phyloP scores from a whole-genome alignment of 768 basidiomycete species.

The Pleurotus sapidus region DNA sequence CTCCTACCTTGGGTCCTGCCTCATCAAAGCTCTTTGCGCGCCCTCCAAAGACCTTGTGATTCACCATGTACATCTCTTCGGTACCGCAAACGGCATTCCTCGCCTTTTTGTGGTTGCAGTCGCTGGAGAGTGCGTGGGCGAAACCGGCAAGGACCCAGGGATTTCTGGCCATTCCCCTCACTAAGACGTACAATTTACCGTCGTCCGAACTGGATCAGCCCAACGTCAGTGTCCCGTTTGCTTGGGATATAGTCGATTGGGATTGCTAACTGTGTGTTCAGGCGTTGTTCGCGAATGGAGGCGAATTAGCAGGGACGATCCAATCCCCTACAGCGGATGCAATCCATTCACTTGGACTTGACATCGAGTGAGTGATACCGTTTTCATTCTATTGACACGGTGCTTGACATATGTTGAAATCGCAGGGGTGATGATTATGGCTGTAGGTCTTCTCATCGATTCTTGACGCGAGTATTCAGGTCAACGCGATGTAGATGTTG shows the following conservation, averaged over 20 bases:
- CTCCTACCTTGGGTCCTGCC: not conserved
- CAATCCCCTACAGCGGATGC: not conserved
- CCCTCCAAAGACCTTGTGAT: not conserved
- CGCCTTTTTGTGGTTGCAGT: not conserved
- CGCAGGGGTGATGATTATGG: slow-evolving; percentile 42
- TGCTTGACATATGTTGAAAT: not conserved
- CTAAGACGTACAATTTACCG: not conserved
- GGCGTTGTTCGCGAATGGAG: not conserved
- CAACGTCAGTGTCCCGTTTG: not conserved
- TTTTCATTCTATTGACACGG: not conserved
- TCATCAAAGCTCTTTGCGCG: not conserved
- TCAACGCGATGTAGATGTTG: slow-evolving; percentile 28
- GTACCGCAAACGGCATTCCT: not conserved
- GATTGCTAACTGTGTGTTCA: not conserved
- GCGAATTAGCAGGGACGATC: not conserved
- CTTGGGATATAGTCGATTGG: not conserved
- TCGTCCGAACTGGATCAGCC: not conserved
- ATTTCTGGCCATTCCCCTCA: not conserved
- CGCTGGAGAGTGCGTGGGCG: not conserved
- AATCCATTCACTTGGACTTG: slow-evolving; percentile 61
- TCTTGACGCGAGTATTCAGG: not conserved
- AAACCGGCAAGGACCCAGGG: not conserved
- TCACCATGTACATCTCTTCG: not conserved
- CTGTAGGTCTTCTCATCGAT: slow-evolving; percentile 12
- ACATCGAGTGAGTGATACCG: slow-evolving; percentile 57